A percentile compares a stretch with the other conserved stretches of the same genome.
Conservation (phyloP, 2,329 filamentous ascomycete genomes). For the Trichophyton benhamiae region DNA sequence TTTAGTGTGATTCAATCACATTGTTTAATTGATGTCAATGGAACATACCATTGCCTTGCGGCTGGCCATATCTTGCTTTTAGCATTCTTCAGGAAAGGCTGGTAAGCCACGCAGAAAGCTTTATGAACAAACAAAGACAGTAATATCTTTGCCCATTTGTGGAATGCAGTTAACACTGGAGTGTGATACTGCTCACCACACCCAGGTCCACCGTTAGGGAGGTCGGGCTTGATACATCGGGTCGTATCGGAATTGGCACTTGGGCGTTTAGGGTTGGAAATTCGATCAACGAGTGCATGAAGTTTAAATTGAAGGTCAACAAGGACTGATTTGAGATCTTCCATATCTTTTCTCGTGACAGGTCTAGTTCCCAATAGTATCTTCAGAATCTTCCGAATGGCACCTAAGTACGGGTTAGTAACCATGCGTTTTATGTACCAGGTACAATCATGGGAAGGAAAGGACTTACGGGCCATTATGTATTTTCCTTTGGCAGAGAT, state of each 20-base stretch:
- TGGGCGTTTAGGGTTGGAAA: slow-evolving; percentile 20
- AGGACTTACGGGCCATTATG: slow-evolving; percentile 31
- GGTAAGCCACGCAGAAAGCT: slow-evolving; percentile 37
- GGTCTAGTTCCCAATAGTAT: slow-evolving; percentile 36
- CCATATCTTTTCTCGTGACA: slow-evolving; percentile 33
- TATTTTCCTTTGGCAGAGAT: slow-evolving; percentile 35
- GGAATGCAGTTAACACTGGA: slow-evolving; percentile 31
- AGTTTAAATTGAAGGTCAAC: slow-evolving; percentile 31
- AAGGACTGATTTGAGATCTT: slow-evolving; percentile 32
- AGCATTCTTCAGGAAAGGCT: slow-evolving; percentile 38
- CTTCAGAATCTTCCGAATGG: slow-evolving; percentile 32
- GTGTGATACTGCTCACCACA: slow-evolving; percentile 35
- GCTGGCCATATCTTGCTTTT: slow-evolving; percentile 37
- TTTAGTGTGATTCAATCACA: not conserved
- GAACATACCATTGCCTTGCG: slow-evolving; percentile 32
- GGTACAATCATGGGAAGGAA: no score
- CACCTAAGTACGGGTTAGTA: slow-evolving; percentile 19
- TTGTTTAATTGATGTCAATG: not conserved
- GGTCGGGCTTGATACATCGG: slow-evolving; percentile 19
- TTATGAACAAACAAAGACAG: slow-evolving; percentile 36
- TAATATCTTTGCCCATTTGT: slow-evolving; percentile 37
- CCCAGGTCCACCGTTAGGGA: slow-evolving; percentile 27
- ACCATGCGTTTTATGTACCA: not conserved
- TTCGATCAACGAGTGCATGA: slow-evolving; percentile 32
- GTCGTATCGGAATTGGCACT: slow-evolving; percentile 10